phyloP scores from a whole-genome alignment of 169 alveolate genomes.

The Cryptosporidium ubiquitum region DNA sequence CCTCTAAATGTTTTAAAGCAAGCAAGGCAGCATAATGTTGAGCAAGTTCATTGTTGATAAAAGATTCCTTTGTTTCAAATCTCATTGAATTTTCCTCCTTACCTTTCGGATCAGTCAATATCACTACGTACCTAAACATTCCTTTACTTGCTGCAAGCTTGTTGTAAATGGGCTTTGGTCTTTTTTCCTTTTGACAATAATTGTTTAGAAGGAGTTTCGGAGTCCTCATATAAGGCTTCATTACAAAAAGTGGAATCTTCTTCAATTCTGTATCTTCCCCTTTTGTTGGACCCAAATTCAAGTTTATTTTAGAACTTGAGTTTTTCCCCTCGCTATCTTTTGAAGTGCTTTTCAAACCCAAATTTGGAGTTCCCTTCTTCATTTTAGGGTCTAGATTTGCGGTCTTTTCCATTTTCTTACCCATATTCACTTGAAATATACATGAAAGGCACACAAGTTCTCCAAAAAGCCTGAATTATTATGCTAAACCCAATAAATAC shows the following conservation, averaged over 20 bases:
- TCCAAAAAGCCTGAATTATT: background rate
- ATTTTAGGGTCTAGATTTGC: background rate
- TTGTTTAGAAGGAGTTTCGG: slow-evolving; percentile 40
- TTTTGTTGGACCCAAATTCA: background rate
- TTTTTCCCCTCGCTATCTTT: background rate
- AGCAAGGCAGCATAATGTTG: slow-evolving; percentile 61
- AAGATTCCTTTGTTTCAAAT: slow-evolving; percentile 58
- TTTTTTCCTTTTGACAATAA: slow-evolving; percentile 47
- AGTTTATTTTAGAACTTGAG: background rate
- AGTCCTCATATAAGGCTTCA: slow-evolving; percentile 74
- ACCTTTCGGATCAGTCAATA: slow-evolving; percentile 57
- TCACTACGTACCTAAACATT: slow-evolving; percentile 29
- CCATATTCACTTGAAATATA: background rate
- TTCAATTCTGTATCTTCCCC: background rate
- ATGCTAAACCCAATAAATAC: background rate
- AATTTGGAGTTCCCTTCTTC: background rate
- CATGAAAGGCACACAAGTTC: background rate
- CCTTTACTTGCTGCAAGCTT: slow-evolving; percentile 1
- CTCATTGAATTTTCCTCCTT: slow-evolving; percentile 26
- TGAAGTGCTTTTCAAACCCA: background rate
- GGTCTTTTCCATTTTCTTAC: background rate
- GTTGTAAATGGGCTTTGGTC: slow-evolving; percentile 57
- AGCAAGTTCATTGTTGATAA: slow-evolving; percentile 40
- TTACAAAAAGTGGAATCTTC: slow-evolving; percentile 29
- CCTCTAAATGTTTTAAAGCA: slow-evolving; percentile 23